Evolutionary conservation across 179 eudicot species (phyloP).

Genomic region (Amaranthus tricolor): DNA sequence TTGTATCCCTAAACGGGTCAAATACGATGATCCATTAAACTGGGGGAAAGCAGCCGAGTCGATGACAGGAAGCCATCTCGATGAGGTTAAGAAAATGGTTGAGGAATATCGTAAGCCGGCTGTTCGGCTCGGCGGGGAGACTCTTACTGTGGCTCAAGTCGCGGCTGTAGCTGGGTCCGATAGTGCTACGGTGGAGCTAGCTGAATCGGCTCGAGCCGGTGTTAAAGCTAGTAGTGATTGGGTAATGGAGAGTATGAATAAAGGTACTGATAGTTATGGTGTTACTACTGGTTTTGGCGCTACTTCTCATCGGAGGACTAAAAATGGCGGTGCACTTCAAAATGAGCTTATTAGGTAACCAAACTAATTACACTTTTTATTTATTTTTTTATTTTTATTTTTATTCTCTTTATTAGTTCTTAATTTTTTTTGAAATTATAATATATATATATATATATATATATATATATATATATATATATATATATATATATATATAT

Average conservation of each 20-base stretch:
- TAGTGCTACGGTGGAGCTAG: slow-evolving; percentile 46
- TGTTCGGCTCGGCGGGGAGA: slow-evolving; percentile 55
- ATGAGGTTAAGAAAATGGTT: slow-evolving; percentile 72
- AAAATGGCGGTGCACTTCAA: slow-evolving; percentile 81
- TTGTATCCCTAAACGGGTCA: not conserved
- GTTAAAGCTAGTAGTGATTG: slow-evolving; percentile 89
- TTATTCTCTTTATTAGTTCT: not conserved
- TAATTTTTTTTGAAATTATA: not conserved
- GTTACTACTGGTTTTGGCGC: slow-evolving; percentile 94
- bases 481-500: too few relatives aligned
- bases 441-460: too few relatives aligned
- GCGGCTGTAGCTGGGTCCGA: slow-evolving; percentile 43
- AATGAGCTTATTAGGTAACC: slow-evolving; percentile 79
- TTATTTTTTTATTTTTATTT: not conserved
- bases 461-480: too few relatives aligned
- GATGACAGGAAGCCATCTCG: slow-evolving; percentile 55
- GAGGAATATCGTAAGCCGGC: slow-evolving; percentile 50
- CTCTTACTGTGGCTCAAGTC: slow-evolving; percentile 62
- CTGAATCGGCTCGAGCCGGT: slow-evolving; percentile 55
- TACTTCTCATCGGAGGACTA: slow-evolving; percentile 82
- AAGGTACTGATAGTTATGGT: slow-evolving; percentile 84
- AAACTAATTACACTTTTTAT: not conserved
- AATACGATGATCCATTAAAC: slow-evolving; percentile 30
- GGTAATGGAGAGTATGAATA: slow-evolving; percentile 90
- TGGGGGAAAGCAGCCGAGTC: slow-evolving; percentile 60